Evolutionary conservation across 179 eudicot genomes (phyloP), one percentile per base, ranked within the genome.

Genomic region (Spergularia azorica): DNA sequence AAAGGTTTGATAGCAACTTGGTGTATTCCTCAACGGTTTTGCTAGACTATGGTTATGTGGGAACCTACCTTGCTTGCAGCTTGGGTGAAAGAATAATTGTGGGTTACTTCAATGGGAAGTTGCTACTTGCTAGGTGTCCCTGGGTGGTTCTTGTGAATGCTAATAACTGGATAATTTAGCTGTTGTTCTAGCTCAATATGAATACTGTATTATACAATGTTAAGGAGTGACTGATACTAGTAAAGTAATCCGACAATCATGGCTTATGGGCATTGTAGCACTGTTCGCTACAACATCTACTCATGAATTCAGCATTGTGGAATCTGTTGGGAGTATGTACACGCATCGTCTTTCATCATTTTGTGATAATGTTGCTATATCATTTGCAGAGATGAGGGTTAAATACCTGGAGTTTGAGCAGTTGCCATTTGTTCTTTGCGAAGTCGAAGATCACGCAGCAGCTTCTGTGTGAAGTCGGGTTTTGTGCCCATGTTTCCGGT

Each of bases 391-490:
- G 48, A 43, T 6, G 8, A 43, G 48, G 48, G 48, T 43, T 43
- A 43, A 0, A 43, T 61, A 61, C 84, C 59, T 9, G 97, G 84
- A 73, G 56, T 84, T n/a, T 90, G 94, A 68, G 89, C 63, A 6
- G 83, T 80, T 13, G 92, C 88, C 91, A 94, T 83, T 15, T 89
- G 88, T 77, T 96, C 86, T 77, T 90, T 96, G 48, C 97, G 76
- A 61, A 74, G 75, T 18, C 89, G 86, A 54, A 96, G 96, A 80
- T 96, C 99, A 48, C 55, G 71, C 63, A 96, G 88, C 78, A 96
- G 90, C 82, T 96, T 96, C 84, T 96, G 98, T 3, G 97, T 90
- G 56, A 96, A 92, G 67, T 96, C 98, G 0, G 97, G 82, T 52
- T 86, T 90, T 4, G 88, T 73, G 0, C 88, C 85, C 93, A 91